A percentile compares a stretch with the other conserved stretches of the same genome.
phyloP scores from a whole-genome alignment of 2,329 filamentous ascomycete species.

The Leptographium flavum region DNA sequence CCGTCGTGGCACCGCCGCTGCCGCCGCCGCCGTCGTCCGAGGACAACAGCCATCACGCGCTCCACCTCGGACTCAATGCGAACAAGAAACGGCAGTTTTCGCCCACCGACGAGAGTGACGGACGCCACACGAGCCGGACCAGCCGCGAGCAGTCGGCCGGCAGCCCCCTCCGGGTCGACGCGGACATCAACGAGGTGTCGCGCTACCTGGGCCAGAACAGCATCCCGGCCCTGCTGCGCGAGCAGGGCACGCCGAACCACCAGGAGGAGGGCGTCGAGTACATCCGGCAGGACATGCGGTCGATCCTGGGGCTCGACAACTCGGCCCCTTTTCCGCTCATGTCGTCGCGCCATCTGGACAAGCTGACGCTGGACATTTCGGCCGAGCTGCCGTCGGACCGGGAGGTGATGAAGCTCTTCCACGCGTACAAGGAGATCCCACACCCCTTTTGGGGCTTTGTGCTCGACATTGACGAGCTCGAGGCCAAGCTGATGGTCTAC shows the following conservation, averaged over 20 bases:
- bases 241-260: slow-evolving; percentile 40
- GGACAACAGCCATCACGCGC: no score
- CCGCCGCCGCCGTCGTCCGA: slow-evolving; percentile 13
- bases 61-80: slow-evolving; percentile 10
- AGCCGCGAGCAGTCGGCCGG: slow-evolving; percentile 5
- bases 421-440: slow-evolving; percentile 52
- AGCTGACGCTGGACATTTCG: slow-evolving; percentile 44
- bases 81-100: slow-evolving; percentile 29
- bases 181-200: slow-evolving; percentile 37
- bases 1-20: no score
- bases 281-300: slow-evolving; percentile 50
- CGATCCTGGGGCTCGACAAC: slow-evolving; percentile 50
- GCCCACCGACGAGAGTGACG: slow-evolving; percentile 23
- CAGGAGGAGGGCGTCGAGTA: slow-evolving; percentile 35
- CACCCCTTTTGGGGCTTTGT: slow-evolving; percentile 57
- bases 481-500: slow-evolving; percentile 50
- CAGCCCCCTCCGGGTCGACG: slow-evolving; percentile 25
- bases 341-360: slow-evolving; percentile 47
- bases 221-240: slow-evolving; percentile 49
- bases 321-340: slow-evolving; percentile 54
- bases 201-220: slow-evolving; percentile 54
- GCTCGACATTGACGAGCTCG: slow-evolving; percentile 50
- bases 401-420: slow-evolving; percentile 54
- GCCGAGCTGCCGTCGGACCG: slow-evolving; percentile 48
- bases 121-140: slow-evolving; percentile 16